These are phyloP conservation scores for Colletotrichum melonis DNA, from an alignment of 2,329 filamentous ascomycete species.

Conservation along the genomic window DNA sequence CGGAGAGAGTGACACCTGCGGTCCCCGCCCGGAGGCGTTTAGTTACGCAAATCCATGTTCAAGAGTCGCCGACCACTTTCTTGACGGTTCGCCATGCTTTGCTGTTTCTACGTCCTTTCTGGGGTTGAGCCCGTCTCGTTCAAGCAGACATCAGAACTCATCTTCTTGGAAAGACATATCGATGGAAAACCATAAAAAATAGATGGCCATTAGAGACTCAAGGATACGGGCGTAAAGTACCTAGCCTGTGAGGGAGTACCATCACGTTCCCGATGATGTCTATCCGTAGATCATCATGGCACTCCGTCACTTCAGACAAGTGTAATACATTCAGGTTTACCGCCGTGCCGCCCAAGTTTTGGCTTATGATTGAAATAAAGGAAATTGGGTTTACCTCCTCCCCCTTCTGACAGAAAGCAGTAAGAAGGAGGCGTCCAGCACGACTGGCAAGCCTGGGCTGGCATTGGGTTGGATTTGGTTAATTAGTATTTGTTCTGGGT, in stretches of 20 bases:
- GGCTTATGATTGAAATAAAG: neutral
- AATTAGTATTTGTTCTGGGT: conserved; percentile 6
- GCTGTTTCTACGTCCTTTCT: neutral
- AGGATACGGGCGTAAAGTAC: no score
- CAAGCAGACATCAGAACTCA: no score
- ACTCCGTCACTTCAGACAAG: neutral
- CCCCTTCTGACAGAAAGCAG: neutral
- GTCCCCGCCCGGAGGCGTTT: conserved; percentile 11
- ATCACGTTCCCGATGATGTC: neutral
- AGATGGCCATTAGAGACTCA: no score
- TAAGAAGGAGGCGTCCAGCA: neutral
- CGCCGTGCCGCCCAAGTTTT: no score
- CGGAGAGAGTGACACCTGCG: conserved; percentile 1
- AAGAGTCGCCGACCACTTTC: neutral
- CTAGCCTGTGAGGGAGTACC: no score
- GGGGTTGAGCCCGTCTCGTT: no score
- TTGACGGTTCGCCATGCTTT: neutral
- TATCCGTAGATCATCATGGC: neutral
- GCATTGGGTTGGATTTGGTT: conserved; percentile 14
- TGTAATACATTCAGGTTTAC: neutral
- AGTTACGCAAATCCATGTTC: conserved; percentile 1
- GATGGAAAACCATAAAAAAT: no score
- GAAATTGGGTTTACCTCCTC: neutral
- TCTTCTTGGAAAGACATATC: no score
- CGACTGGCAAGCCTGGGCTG: neutral